Base-by-base conservation (phyloP, 148 eudicot species). In the Camellia lanceoleosa region DNA sequence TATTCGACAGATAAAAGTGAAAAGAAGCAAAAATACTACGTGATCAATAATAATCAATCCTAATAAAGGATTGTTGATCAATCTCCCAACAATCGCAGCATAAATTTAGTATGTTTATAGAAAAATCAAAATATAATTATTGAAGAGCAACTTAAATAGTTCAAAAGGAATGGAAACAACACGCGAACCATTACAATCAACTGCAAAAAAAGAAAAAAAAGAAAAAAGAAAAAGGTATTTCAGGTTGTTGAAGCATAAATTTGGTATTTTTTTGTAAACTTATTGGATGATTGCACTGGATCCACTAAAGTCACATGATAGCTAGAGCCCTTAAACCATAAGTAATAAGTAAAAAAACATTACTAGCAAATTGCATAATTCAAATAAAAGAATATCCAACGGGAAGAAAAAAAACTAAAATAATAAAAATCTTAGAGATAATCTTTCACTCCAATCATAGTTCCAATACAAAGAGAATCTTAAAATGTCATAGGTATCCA, bases 31-130 rank as follows among this genome's bases (percentile, higher is more conserved):
- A 38, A 19, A 73, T 10, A 54, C 8, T 3, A 13, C 51, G n/a
- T n/a, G 3, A 80, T 38, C 71, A 52, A 80, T 15, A 10, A 30
- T 51, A 65, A 77, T 23, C 71, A 51, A 14, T 49, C 41, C 59
- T 5, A n/a, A 30, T 16, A 68, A 20, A 46, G 54, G 51, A 46
- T 5, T 66, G 42, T 20, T 20, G 7, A 65, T 77, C 38, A 77
- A 52, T 51, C 10, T 19, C 43, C 71, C 46, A 12, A 49, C 14
- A 49, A 14, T 49, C 2, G 16, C 15, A 65, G n/a, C 51, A 54
- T 18, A 18, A 54, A 54, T 13, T 68, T 70, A 20, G n/a, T 46
- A 69, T 46, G 20, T 19, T 47, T 8, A 70, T n/a, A 70, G 41
- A 3, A 55, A 55, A 55, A 7, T 4, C 5, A 23, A 23, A 66